A percentile compares a stretch with the other conserved stretches of the same genome.
These are phyloP conservation scores for Solanum arcanum DNA, from an alignment of 257 asterid species.

Conservation along the genomic window DNA sequence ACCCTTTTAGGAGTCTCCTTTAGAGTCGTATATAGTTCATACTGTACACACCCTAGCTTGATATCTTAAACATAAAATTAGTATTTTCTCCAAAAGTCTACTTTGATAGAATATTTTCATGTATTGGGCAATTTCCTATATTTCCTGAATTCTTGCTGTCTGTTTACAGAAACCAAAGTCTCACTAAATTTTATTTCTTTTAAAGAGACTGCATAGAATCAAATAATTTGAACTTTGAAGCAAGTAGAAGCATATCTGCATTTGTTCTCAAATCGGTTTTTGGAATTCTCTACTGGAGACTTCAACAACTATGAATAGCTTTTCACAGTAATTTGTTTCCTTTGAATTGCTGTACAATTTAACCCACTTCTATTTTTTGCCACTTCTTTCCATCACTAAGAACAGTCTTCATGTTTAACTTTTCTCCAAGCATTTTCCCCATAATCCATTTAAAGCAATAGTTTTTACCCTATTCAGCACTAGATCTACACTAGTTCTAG, in stretches of 20 bases:
- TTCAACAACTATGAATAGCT: neutral
- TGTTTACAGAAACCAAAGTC: neutral
- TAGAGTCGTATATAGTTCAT: neutral
- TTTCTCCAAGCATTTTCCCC: neutral
- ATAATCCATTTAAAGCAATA: neutral
- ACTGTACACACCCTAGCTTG: neutral
- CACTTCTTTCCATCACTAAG: neutral
- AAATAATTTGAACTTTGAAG: neutral
- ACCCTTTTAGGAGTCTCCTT: neutral
- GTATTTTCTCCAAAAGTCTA: neutral
- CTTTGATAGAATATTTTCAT: neutral
- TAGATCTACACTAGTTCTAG: neutral
- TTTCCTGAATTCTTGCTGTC: neutral
- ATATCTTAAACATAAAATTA: neutral
- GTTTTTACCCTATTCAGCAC: neutral
- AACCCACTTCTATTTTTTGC: neutral
- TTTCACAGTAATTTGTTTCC: neutral
- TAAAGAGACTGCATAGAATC: neutral
- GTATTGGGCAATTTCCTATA: neutral
- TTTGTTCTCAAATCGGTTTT: neutral
- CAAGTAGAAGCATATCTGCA: neutral
- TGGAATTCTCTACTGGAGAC: neutral
- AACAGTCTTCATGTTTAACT: neutral
- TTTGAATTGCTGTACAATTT: neutral
- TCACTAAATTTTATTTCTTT: neutral